These are phyloP conservation scores for Sherardia arvensis DNA, from an alignment of 257 asterid genomes.

Conservation along the genomic window DNA sequence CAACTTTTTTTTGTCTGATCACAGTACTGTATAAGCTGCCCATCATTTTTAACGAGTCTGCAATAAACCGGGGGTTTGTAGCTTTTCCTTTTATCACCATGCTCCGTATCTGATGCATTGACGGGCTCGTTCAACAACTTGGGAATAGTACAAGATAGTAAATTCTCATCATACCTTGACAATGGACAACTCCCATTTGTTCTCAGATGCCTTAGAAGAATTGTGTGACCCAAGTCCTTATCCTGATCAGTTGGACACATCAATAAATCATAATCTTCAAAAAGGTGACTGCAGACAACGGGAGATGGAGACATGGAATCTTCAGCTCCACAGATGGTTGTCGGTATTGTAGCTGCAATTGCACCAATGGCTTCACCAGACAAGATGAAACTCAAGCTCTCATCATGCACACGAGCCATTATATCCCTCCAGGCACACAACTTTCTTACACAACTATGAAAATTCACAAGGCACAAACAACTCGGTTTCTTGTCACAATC, in stretches of 20 bases:
- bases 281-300: constrained; percentile 60
- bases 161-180: constrained; percentile 58
- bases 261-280: constrained; percentile 47
- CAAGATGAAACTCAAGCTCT: constrained; percentile 72
- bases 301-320: constrained; percentile 60
- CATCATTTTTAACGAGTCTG: constrained; percentile 88
- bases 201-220: constrained; percentile 56
- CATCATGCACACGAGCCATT: too few relatives aligned
- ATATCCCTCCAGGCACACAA: constrained; percentile 92
- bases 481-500: too few relatives aligned
- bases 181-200: constrained; percentile 69
- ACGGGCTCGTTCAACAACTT: constrained; percentile 50
- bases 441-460: constrained; percentile 68
- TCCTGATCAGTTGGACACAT: constrained; percentile 30
- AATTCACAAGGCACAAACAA: too few relatives aligned
- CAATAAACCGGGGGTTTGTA: constrained; percentile 93
- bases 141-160: constrained; percentile 51
- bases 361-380: constrained; percentile 67
- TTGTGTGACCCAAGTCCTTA: constrained; percentile 35
- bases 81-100: too few relatives aligned
- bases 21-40: constrained; percentile 84
- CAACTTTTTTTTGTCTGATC: constrained; percentile 84
- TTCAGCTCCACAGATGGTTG: constrained; percentile 52
- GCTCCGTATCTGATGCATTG: constrained; percentile 62
- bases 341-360: constrained; percentile 56